Conservation (phyloP, 371 early-diverging fungal species). For the Rhizopus stolonifer region DNA sequence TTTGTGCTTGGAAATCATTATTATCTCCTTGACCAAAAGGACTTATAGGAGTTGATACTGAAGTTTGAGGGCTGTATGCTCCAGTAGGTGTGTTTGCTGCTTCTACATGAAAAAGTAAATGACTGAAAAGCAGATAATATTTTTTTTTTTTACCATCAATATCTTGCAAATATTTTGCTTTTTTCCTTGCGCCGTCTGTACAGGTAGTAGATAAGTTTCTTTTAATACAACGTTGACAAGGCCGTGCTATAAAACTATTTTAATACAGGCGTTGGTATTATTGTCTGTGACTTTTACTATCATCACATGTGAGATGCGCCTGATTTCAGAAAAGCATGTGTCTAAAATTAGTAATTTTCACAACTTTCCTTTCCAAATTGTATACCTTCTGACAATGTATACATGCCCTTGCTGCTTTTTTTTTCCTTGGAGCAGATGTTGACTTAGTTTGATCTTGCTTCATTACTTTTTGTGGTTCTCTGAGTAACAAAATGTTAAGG, state of each 20-base stretch:
- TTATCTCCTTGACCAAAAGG: conserved; percentile 7
- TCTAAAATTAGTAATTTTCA: neutral
- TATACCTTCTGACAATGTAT: conserved; percentile 53
- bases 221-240: conserved; percentile 80
- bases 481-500: neutral
- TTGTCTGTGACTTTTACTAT: conserved; percentile 37
- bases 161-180: conserved; percentile 81
- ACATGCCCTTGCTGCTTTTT: conserved; percentile 44
- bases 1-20: conserved; percentile 11
- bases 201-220: conserved; percentile 69
- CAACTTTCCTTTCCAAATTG: neutral
- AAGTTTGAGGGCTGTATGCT: conserved; percentile 20
- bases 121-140: neutral
- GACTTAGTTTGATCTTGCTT: conserved; percentile 22
- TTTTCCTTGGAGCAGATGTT: conserved; percentile 18
- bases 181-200: conserved; percentile 76
- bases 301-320: conserved; percentile 66
- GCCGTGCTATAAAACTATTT: conserved; percentile 54
- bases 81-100: conserved; percentile 7
- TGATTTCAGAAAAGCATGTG: neutral
- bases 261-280: neutral
- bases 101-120: neutral
- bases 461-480: conserved; percentile 7
- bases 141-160: conserved; percentile 20
- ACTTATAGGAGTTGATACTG: conserved; percentile 12